Conservation (phyloP, 331 rosid genomes). For the Quercus phellos region DNA sequence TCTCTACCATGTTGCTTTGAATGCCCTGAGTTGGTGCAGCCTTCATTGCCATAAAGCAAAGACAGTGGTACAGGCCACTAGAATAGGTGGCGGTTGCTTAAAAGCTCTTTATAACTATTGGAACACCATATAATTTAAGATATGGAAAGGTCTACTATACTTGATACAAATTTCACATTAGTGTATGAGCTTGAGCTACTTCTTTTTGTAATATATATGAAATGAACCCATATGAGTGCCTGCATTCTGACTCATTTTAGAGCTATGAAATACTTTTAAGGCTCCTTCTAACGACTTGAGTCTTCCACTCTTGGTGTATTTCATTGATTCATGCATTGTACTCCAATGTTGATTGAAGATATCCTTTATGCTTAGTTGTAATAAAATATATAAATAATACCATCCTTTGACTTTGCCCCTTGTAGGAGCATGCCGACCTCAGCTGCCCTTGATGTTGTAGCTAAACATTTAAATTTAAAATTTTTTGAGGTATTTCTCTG, state of each 20-base stretch:
- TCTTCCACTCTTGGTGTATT: not conserved
- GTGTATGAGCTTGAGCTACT: not conserved
- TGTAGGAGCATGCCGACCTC: conserved; percentile 99
- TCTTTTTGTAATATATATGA: not conserved
- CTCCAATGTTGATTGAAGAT: not conserved
- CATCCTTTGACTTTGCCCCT: conserved; percentile 12
- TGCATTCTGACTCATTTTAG: not conserved
- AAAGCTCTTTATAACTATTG: not conserved
- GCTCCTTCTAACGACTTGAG: not conserved
- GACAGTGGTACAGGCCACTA: too few relatives aligned
- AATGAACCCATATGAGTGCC: not conserved
- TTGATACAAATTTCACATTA: not conserved
- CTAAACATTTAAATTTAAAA: conserved; percentile 81
- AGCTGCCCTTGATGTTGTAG: conserved; percentile 99
- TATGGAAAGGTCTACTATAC: not conserved
- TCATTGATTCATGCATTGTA: not conserved
- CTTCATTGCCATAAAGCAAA: too few relatives aligned
- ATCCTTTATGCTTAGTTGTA: not conserved
- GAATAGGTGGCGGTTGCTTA: not conserved
- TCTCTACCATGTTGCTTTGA: too few relatives aligned
- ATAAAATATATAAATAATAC: not conserved
- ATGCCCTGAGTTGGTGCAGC: too few relatives aligned
- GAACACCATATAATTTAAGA: not conserved
- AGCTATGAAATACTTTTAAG: not conserved
- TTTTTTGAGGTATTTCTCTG: conserved; percentile 78